Percentiles rank a stretch among this genome's conserved stretches.
phyloP scores from a whole-genome alignment of 345 rosid species.

The Euclidium syriacum region DNA sequence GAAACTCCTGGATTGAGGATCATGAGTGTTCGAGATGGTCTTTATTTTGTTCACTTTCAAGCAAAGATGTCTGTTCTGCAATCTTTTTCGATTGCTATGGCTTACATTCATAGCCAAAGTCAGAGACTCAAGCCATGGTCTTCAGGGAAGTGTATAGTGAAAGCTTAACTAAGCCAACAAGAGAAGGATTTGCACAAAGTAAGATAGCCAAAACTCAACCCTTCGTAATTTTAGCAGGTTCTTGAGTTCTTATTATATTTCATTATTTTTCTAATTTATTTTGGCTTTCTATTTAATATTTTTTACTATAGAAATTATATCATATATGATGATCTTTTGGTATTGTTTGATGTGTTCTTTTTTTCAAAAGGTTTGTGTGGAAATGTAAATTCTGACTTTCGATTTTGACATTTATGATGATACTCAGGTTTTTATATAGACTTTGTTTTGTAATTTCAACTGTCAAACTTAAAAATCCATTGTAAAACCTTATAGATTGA shows the following conservation, averaged over 20 bases:
- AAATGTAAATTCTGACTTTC: slow-evolving; percentile 17
- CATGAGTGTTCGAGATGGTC: slow-evolving; percentile 61
- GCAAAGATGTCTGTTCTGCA: slow-evolving; percentile 73
- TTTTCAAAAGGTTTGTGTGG: neutral
- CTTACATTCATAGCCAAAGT: slow-evolving; percentile 66
- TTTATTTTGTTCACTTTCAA: slow-evolving; percentile 65
- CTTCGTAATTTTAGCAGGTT: slow-evolving; percentile 7
- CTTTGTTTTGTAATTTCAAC: neutral
- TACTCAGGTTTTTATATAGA: slow-evolving; percentile 8
- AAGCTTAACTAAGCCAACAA: slow-evolving; percentile 27
- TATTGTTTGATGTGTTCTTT: slow-evolving; percentile 2
- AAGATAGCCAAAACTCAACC: slow-evolving; percentile 20
- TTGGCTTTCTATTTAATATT: slow-evolving; percentile 5
- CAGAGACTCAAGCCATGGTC: slow-evolving; percentile 42
- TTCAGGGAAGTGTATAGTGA: slow-evolving; percentile 36
- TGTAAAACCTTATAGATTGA: neutral
- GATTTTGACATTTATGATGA: slow-evolving; percentile 18
- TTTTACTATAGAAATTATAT: neutral
- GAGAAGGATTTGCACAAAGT: slow-evolving; percentile 23
- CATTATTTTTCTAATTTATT: neutral
- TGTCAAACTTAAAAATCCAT: neutral
- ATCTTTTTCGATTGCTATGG: slow-evolving; percentile 73
- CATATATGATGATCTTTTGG: slow-evolving; percentile 1
- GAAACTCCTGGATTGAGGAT: slow-evolving; percentile 56
- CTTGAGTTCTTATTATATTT: slow-evolving; percentile 9